Evolutionary conservation across 75 land plant genomes (phyloP), one percentile per base, ranked within the genome.

Genomic region (Azolla pinnata): DNA sequence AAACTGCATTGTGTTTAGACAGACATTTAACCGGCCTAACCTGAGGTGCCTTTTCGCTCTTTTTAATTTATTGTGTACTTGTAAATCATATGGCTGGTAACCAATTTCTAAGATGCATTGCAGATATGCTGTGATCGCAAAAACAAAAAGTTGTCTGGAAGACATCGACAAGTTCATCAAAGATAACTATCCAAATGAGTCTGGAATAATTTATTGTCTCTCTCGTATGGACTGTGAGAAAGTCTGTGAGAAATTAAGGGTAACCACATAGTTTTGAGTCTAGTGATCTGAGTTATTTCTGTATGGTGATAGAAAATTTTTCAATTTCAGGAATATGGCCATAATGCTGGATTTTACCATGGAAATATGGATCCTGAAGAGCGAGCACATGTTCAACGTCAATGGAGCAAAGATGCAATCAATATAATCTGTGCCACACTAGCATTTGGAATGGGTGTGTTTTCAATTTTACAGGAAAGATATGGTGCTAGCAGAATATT

Each of bases 381-480:
- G 58, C 79, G 98, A 29, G 74, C 86, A 4, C 64, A 45, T 60
- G 79, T 93, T 59, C 98, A 93, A 56, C 79, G 82, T 48, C 84
- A 78, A 54, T 93, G 98, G 96, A 93, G 98, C 76, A 93, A 85
- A 66, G 98, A 93, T 67, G 90, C 88, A 55, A 75, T 93, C 26
- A 83, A 83, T 42, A 83, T 93, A 52, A 93, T 93, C 21, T 93
- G 98, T 79, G 90, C 98, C 1, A 93, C 98, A 12, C 83, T 93
- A 33, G 98, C 98, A 24, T 93, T 93, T 79, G 98, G 98, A 49
- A 93, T 93, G 98, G 98, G 98, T 93, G 80, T 31, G 70, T 16
- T 1, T 12, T 4, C 74, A 20, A 19, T 16, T 2, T 38, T 14
- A 38, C 7, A 38, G 14, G 7, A 38, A 38, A 18, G 19, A 4